Conservation (phyloP, 2,329 filamentous ascomycete species). For the Pseudonectria buxi region DNA sequence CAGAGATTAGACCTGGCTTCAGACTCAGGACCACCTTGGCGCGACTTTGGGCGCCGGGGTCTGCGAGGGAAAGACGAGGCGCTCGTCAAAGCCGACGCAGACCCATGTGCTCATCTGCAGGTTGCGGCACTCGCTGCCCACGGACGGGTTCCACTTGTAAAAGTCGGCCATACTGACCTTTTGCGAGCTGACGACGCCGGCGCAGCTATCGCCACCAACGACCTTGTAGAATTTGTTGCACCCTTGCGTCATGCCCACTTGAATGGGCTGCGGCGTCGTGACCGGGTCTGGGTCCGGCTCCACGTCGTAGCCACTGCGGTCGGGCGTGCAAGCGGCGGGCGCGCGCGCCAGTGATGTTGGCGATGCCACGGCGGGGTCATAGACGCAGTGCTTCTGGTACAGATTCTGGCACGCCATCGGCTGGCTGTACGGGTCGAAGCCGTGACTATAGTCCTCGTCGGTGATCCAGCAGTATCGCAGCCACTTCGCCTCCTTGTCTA, state of each 20-base stretch:
- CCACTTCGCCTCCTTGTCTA: background rate
- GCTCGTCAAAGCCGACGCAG: constrained; percentile 1
- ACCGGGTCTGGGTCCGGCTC: constrained; percentile 1
- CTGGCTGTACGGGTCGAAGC: constrained; percentile 1
- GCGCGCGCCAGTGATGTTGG: background rate
- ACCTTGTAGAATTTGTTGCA: constrained; percentile 13
- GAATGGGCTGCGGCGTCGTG: constrained; percentile 1
- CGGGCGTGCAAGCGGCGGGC: constrained; percentile 2
- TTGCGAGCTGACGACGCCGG: constrained; percentile 1
- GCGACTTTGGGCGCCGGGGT: background rate
- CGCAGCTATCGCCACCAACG: constrained; percentile 4
- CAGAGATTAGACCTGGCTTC: too few species aligned
- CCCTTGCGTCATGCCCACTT: constrained; percentile 1
- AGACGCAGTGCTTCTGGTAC: constrained; percentile 1
- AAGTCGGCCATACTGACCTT: constrained; percentile 2
- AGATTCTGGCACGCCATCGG: constrained; percentile 1
- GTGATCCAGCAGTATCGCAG: constrained; percentile 5
- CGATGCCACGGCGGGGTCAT: background rate
- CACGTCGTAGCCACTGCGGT: constrained; percentile 1
- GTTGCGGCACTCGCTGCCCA: constrained; percentile 2
- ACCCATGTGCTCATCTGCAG: constrained; percentile 1
- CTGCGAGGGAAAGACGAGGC: constrained; percentile 1
- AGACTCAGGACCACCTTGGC: too few species aligned
- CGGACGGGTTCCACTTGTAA: constrained; percentile 2
- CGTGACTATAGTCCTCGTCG: constrained; percentile 1